phyloP scores from a whole-genome alignment of 202 grass and related monocot genomes.

The Dendrocalamus latiflorus region DNA sequence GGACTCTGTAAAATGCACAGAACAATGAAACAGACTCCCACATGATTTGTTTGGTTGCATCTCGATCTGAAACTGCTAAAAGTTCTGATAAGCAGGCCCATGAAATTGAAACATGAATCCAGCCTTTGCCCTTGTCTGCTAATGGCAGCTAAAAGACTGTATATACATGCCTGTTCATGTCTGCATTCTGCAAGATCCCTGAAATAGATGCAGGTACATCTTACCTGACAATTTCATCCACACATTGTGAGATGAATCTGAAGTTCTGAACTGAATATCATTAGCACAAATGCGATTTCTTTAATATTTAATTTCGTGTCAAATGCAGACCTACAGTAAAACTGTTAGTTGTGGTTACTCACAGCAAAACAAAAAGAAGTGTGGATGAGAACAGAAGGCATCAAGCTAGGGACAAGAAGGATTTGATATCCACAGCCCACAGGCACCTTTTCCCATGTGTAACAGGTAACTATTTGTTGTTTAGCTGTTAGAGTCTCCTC shows the following conservation, averaged over 20 bases:
- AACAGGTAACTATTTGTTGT: background rate
- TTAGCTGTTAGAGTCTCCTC: background rate
- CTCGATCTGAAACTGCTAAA: background rate
- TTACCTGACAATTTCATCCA: background rate
- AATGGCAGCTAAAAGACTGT: background rate
- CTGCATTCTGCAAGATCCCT: slow-evolving; percentile 25
- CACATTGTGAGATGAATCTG: background rate
- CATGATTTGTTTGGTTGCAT: slow-evolving; percentile 3
- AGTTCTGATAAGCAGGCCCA: background rate
- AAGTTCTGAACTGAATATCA: background rate
- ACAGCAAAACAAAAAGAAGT: background rate
- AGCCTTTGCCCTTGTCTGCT: background rate
- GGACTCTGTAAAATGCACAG: background rate
- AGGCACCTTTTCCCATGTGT: slow-evolving; percentile 8
- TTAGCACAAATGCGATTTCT: background rate
- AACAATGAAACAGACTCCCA: background rate
- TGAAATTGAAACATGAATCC: slow-evolving; percentile 10
- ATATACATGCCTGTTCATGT: background rate
- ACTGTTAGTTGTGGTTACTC: background rate
- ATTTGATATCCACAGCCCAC: background rate
- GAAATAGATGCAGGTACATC: background rate
- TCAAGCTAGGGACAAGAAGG: background rate
- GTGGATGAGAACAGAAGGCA: slow-evolving; percentile 4
- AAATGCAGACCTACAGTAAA: background rate
- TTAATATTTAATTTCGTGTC: background rate